phyloP scores from a whole-genome alignment of 2,329 filamentous ascomycete genomes.

The Knoxdaviesia proteae region DNA sequence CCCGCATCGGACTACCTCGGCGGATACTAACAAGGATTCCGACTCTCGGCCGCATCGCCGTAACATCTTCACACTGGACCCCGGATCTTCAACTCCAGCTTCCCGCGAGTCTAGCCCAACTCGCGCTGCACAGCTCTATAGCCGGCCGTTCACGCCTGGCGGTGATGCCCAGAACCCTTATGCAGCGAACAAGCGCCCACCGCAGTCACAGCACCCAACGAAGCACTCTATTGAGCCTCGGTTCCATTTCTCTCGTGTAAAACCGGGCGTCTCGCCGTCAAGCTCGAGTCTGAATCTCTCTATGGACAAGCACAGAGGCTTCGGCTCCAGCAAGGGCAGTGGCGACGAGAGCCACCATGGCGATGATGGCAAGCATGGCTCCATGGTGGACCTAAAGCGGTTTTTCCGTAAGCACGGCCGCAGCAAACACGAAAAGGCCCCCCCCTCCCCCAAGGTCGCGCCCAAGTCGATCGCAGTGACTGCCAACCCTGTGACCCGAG shows the following conservation, averaged over 20 bases:
- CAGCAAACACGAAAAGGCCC: constrained; percentile 46
- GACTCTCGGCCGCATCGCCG: constrained; percentile 19
- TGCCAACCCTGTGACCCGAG: constrained; percentile 13
- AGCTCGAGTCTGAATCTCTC: constrained; percentile 29
- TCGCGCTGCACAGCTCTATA: constrained; percentile 40
- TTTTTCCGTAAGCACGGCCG: constrained; percentile 72
- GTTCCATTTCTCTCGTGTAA: constrained; percentile 65
- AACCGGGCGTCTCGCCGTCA: constrained; percentile 38
- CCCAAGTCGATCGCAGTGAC: constrained; percentile 24
- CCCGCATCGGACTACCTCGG: constrained; percentile 5
- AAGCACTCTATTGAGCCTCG: constrained; percentile 49
- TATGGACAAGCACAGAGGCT: constrained; percentile 31
- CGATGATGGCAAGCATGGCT: constrained; percentile 19
- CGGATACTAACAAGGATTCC: constrained; percentile 9
- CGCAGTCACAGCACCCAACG: constrained; percentile 42
- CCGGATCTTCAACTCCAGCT: constrained; percentile 29
- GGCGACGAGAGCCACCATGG: constrained; percentile 1
- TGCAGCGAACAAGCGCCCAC: constrained; percentile 57
- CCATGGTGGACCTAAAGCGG: constrained; percentile 89
- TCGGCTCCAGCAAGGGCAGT: constrained; percentile 10
- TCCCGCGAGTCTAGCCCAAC: constrained; percentile 46
- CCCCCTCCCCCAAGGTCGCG: constrained; percentile 29
- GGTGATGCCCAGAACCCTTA: constrained; percentile 74
- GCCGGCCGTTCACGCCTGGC: constrained; percentile 56
- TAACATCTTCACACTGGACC: constrained; percentile 30